Conservation (phyloP, 2,329 filamentous ascomycete genomes). For the Pseudogymnoascus sp. region DNA sequence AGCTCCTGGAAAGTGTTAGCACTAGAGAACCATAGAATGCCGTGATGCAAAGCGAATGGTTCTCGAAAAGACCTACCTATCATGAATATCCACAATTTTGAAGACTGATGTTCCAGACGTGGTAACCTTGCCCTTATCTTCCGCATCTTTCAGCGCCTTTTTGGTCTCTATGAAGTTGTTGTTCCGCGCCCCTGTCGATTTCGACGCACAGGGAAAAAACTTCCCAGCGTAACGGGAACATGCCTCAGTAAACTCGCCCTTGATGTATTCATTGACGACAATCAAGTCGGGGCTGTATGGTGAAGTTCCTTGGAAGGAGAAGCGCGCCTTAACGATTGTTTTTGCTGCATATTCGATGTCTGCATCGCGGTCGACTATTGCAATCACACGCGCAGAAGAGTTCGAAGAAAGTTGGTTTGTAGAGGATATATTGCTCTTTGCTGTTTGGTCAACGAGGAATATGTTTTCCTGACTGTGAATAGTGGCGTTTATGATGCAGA, state of each 20-base stretch:
- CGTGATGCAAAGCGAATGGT: constrained; percentile 8
- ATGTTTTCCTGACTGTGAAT: constrained; percentile 18
- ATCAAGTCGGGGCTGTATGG: constrained; percentile 55
- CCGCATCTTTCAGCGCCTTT: background rate
- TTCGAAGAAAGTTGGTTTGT: constrained; percentile 30
- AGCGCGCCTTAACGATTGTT: constrained; percentile 45
- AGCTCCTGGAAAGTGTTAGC: constrained; percentile 17
- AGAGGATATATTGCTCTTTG: background rate
- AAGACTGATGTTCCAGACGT: background rate
- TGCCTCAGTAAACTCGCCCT: constrained; percentile 45
- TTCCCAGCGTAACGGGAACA: constrained; percentile 33
- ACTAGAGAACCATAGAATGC: constrained; percentile 8
- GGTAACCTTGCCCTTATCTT: constrained; percentile 5
- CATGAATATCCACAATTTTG: constrained; percentile 9
- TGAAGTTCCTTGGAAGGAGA: constrained; percentile 47
- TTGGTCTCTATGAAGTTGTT: background rate
- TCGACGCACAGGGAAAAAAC: constrained; percentile 14
- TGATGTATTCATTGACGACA: constrained; percentile 55
- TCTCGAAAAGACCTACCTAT: constrained; percentile 10
- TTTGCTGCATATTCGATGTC: constrained; percentile 45
- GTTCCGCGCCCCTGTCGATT: background rate
- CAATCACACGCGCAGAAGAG: constrained; percentile 36
- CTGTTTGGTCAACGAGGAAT: constrained; percentile 12
- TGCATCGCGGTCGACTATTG: constrained; percentile 53
- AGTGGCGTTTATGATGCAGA: constrained; percentile 33